A percentile compares a stretch with the other conserved stretches of the same genome.
Conservation (phyloP, 306 rosid genomes). For the Fragaria nilgerrensis region DNA sequence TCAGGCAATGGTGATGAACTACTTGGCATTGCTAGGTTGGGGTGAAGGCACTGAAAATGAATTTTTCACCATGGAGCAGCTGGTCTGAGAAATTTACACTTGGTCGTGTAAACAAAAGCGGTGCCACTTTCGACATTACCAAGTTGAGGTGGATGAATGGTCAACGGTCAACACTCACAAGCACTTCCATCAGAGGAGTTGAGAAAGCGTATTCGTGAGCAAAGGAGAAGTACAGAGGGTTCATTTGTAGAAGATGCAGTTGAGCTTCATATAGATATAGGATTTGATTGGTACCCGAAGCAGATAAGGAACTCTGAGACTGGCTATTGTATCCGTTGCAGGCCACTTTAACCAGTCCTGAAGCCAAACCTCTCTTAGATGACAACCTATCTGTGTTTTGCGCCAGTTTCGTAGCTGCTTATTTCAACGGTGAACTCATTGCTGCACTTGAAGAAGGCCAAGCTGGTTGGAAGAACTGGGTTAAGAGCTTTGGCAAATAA, state of each 20-base stretch:
- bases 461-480: constrained; percentile 93
- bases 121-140: constrained; percentile 69
- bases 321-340: constrained; percentile 77
- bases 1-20: constrained; percentile 86
- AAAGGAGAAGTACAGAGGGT: constrained; percentile 65
- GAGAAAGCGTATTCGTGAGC: constrained; percentile 66
- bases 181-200: constrained; percentile 58
- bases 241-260: constrained; percentile 69
- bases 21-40: constrained; percentile 95
- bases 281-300: constrained; percentile 74
- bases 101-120: constrained; percentile 81
- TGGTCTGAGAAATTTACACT: constrained; percentile 85
- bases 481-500: constrained; percentile 81
- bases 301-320: constrained; percentile 66
- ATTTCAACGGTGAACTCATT: constrained; percentile 63
- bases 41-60: constrained; percentile 92
- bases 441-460: constrained; percentile 81
- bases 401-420: constrained; percentile 71
- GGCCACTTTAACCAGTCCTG: constrained; percentile 50
- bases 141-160: constrained; percentile 90
- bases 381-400: constrained; percentile 74
- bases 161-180: constrained; percentile 48
- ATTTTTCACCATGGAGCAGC: constrained; percentile 72
- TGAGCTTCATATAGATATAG: constrained; percentile 80
- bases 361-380: constrained; percentile 36